phyloP scores from a whole-genome alignment of 1,139 yeast species.

The Suhomyces coccinellae region DNA sequence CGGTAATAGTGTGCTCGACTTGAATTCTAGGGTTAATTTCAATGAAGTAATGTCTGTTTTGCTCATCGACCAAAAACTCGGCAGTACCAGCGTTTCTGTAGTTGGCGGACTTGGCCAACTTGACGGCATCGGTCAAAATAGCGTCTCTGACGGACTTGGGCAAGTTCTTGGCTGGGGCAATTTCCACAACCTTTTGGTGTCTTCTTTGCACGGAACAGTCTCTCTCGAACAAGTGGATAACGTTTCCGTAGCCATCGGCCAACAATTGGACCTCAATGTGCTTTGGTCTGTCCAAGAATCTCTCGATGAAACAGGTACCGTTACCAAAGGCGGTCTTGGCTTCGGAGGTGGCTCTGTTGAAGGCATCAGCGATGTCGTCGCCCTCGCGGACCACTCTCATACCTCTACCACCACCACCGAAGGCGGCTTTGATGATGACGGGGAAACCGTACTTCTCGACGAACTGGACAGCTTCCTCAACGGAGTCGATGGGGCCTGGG shows the following conservation, averaged over 20 bases:
- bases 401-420: constrained; percentile 99
- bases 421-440: constrained; percentile 97
- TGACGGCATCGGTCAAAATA: constrained; percentile 91
- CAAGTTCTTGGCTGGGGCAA: constrained; percentile 96
- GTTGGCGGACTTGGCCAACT: constrained; percentile 81
- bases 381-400: constrained; percentile 99
- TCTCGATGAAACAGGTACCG: constrained; percentile 96
- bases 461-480: constrained; percentile 75
- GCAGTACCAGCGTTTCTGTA: constrained; percentile 99
- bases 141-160: constrained; percentile 84
- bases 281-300: constrained; percentile 93
- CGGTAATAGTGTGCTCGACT: constrained; percentile 98
- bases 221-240: constrained; percentile 93
- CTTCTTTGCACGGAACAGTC: constrained; percentile 99
- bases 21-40: constrained; percentile 99
- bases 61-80: constrained; percentile 90
- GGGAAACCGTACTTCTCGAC: constrained; percentile 88
- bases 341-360: constrained; percentile 90
- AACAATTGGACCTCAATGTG: constrained; percentile 96
- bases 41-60: constrained; percentile 94
- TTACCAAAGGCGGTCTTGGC: constrained; percentile 95
- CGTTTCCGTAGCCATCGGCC: constrained; percentile 94
- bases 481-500: constrained; percentile 88
- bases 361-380: constrained; percentile 89
- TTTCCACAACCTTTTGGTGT: constrained; percentile 98